These are phyloP conservation scores for Viola odorata DNA, from an alignment of 345 rosid genomes.

Conservation along the genomic window DNA sequence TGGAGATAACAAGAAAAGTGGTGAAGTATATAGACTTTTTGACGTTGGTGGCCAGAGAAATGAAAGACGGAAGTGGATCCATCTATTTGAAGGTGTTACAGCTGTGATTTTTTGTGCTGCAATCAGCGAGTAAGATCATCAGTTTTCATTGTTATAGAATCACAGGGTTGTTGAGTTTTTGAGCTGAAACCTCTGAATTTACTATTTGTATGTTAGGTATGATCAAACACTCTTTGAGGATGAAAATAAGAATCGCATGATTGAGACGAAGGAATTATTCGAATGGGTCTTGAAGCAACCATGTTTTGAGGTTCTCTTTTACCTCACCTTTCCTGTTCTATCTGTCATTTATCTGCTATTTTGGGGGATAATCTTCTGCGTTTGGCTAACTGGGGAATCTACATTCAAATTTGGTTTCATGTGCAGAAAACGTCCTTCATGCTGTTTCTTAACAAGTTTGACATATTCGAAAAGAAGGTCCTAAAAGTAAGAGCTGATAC, in stretches of 20 bases:
- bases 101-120: conserved; percentile 98
- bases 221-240: conserved; percentile 94
- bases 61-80: conserved; percentile 99
- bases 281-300: conserved; percentile 99
- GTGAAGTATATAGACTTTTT: conserved; percentile 94
- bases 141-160: conserved; percentile 4
- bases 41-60: conserved; percentile 99
- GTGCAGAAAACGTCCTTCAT: conserved; percentile 96
- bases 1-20: conserved; percentile 94
- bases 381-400: background rate
- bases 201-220: conserved; percentile 45
- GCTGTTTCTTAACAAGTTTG: conserved; percentile 94
- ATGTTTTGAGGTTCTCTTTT: conserved; percentile 73
- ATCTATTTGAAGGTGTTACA: conserved; percentile 97
- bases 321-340: background rate
- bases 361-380: background rate
- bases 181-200: background rate
- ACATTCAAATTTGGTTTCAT: conserved; percentile 2
- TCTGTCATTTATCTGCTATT: background rate
- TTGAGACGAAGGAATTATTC: conserved; percentile 87
- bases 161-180: background rate
- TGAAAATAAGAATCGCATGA: conserved; percentile 84
- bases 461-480: conserved; percentile 93
- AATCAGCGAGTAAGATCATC: conserved; percentile 87
- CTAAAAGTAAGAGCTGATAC: conserved; percentile 49